These are phyloP conservation scores for Ambrosiella cleistominuta DNA, from an alignment of 2,329 filamentous ascomycete species.

Conservation along the genomic window DNA sequence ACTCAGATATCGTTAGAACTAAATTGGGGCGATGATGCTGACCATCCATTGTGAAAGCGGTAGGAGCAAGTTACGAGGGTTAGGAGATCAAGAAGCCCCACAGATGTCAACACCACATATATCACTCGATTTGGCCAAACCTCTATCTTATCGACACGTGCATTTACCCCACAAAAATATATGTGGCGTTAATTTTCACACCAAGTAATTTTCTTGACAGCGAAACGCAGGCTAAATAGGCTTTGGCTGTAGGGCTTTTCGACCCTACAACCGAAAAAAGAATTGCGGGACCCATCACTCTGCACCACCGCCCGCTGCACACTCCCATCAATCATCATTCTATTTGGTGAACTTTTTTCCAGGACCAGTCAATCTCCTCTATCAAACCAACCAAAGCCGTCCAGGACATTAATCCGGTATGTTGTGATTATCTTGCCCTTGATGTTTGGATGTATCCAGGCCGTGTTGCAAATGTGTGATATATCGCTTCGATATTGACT, in stretches of 20 bases:
- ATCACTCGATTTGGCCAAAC: neutral
- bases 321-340: slow-evolving; percentile 12
- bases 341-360: slow-evolving; percentile 11
- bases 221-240: neutral
- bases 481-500: neutral
- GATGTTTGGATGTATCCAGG: neutral
- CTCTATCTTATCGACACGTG: slow-evolving; percentile 10
- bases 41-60: no score
- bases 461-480: neutral
- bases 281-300: slow-evolving; percentile 10
- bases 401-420: slow-evolving; percentile 13
- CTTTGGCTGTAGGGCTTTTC: slow-evolving; percentile 12
- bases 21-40: no score
- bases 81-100: no score
- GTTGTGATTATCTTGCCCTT: slow-evolving; percentile 7
- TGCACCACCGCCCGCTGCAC: slow-evolving; percentile 7
- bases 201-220: slow-evolving; percentile 6
- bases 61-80: no score
- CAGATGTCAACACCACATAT: neutral
- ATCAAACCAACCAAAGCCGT: slow-evolving; percentile 12
- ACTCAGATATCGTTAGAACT: neutral
- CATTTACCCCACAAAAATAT: neutral
- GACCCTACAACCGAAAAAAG: slow-evolving; percentile 13
- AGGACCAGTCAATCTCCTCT: slow-evolving; percentile 11
- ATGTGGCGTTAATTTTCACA: slow-evolving; percentile 9